phyloP scores from a whole-genome alignment of 2,329 filamentous ascomycete genomes.

The Talaromyces verruculosus region DNA sequence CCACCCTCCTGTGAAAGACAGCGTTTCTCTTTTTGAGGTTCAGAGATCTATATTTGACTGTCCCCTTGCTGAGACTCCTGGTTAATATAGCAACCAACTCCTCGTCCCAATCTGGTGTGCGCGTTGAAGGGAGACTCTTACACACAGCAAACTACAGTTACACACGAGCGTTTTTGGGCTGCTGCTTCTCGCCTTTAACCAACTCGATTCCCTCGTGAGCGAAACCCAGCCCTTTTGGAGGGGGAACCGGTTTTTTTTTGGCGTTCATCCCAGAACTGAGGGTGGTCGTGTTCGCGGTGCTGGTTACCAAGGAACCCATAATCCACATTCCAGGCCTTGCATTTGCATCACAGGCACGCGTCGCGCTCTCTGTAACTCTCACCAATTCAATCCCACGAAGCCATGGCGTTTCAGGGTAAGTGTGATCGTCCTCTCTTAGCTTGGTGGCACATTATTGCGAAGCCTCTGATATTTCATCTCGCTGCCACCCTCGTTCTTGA shows the following conservation, averaged over 20 bases:
- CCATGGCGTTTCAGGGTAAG: slow-evolving; percentile 43
- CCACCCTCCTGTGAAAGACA: slow-evolving; percentile 22
- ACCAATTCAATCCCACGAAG: slow-evolving; percentile 31
- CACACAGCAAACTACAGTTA: slow-evolving; percentile 10
- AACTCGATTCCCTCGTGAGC: slow-evolving; percentile 21
- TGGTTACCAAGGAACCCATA: slow-evolving; percentile 41
- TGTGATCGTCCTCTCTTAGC: slow-evolving; percentile 32
- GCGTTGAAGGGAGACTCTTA: slow-evolving; percentile 24
- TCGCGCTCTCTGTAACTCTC: slow-evolving; percentile 31
- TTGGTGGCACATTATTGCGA: slow-evolving; percentile 31
- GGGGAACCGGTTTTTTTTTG: slow-evolving; percentile 10
- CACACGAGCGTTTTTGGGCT: slow-evolving; percentile 20
- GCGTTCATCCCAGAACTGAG: slow-evolving; percentile 20
- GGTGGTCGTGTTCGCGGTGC: slow-evolving; percentile 30
- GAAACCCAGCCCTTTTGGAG: slow-evolving; percentile 20
- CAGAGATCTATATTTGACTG: slow-evolving; percentile 10
- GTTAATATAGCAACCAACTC: slow-evolving; percentile 20
- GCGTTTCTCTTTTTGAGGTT: slow-evolving; percentile 17
- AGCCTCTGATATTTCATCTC: slow-evolving; percentile 44
- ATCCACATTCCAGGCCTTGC: slow-evolving; percentile 45
- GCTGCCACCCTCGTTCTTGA: slow-evolving; percentile 34
- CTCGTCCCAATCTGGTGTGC: slow-evolving; percentile 22
- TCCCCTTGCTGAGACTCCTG: slow-evolving; percentile 25
- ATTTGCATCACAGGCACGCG: slow-evolving; percentile 39
- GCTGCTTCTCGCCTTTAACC: slow-evolving; percentile 17